phyloP scores from a whole-genome alignment of 208 protist species.

The Leishmania aethiopica region DNA sequence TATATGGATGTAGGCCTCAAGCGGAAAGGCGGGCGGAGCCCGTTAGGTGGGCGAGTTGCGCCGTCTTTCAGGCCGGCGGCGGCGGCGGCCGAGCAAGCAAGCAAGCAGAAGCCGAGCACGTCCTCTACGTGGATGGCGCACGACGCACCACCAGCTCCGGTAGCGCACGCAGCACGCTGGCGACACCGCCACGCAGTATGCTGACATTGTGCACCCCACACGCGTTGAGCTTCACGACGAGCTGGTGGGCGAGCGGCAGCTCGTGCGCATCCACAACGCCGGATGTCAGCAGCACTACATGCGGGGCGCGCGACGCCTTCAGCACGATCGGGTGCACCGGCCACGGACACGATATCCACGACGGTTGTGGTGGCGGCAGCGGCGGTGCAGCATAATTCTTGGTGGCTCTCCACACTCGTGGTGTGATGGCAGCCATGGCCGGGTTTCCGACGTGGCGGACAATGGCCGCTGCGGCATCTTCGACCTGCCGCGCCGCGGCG shows the following conservation, averaged over 20 bases:
- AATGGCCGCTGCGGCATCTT: slow-evolving; percentile 52
- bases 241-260: slow-evolving; percentile 33
- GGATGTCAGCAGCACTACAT: slow-evolving; percentile 43
- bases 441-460: slow-evolving; percentile 42
- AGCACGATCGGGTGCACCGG: slow-evolving; percentile 32
- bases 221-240: slow-evolving; percentile 51
- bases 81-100: neutral
- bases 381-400: neutral
- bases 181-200: slow-evolving; percentile 63
- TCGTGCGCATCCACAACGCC: slow-evolving; percentile 7
- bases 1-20: no score
- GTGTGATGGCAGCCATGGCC: slow-evolving; percentile 45
- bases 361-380: neutral
- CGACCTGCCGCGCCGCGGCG: slow-evolving; percentile 33
- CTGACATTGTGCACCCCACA: slow-evolving; percentile 68
- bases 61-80: no score
- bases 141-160: slow-evolving; percentile 49
- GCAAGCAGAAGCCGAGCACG: neutral
- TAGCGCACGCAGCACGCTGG: slow-evolving; percentile 34
- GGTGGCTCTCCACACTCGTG: neutral
- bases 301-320: slow-evolving; percentile 35
- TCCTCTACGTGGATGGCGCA: neutral
- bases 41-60: no score
- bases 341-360: slow-evolving; percentile 9
- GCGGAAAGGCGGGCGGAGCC: no score